phyloP scores from a whole-genome alignment of 768 basidiomycete genomes.

The Boletus subcaerulescens region DNA sequence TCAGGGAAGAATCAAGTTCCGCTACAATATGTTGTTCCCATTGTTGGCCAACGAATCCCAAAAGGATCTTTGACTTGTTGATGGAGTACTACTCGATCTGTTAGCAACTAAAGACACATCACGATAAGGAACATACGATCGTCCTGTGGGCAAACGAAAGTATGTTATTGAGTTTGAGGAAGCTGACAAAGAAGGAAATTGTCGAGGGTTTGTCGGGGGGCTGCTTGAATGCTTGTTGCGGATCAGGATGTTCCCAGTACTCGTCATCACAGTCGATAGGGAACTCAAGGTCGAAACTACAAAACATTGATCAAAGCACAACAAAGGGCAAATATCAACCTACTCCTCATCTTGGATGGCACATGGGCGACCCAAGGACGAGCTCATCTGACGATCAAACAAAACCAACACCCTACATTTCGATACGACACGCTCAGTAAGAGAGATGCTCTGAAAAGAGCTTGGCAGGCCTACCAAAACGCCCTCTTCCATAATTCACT shows the following conservation, averaged over 20 bases:
- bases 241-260: constrained; percentile 55
- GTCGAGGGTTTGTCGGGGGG: constrained; percentile 56
- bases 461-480: constrained; percentile 37
- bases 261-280: constrained; percentile 70
- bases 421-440: background rate
- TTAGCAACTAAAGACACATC: background rate
- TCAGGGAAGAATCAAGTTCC: constrained; percentile 72
- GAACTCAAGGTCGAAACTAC: constrained; percentile 57
- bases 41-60: constrained; percentile 47
- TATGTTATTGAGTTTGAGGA: constrained; percentile 60
- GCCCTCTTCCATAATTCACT: constrained; percentile 60
- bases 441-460: background rate
- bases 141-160: constrained; percentile 60
- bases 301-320: background rate
- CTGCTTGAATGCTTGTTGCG: constrained; percentile 54
- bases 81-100: constrained; percentile 57
- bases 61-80: constrained; percentile 55
- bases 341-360: constrained; percentile 72
- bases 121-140: constrained; percentile 39
- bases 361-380: constrained; percentile 61
- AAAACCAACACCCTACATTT: constrained; percentile 28
- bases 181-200: constrained; percentile 50
- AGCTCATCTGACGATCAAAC: constrained; percentile 34
- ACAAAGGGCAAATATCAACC: constrained; percentile 20
- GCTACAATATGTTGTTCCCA: constrained; percentile 67